Evolutionary conservation across 2,329 filamentous ascomycete genomes (phyloP), one percentile per base, ranked within the genome.

Genomic region (Aspergillus luchuensis): DNA sequence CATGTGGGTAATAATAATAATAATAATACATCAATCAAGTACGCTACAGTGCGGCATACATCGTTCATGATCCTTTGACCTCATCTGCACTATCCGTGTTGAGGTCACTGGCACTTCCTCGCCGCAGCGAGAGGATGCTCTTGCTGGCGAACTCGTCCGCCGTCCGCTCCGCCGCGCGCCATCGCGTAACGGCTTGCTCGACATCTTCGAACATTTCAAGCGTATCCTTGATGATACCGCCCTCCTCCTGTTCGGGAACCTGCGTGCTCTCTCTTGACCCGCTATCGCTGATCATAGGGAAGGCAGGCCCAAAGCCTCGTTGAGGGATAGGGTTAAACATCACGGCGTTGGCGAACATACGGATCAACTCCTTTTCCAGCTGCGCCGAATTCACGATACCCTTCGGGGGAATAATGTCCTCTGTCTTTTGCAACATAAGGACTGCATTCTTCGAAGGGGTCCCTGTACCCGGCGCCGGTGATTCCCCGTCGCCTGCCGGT

Each of bases 261-360:
- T 86, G 79, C 1, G 82, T 72, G 58, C 71, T 73, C 61, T 71
- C 72, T 30, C 68, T 67, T 21, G 70, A 73, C 28, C 69, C 74
- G 58, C 67, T 70, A 74, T 67, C 83, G 72, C 66, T 81, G 74
- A 62, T 81, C 81, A 73, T 76, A 53, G 67, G 75, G 65, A 92
- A 90, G 0, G 82, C 79, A 2, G 83, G 80, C 0, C 89, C 89
- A 8, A 89, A 87, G 0, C 90, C 89, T 25, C 89, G 85, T 66
- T 90, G 82, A 0, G 89, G 88, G 63, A 96, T 91, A 0, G 91
- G 88, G 69, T 98, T 98, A 81, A 97, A 99, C 95, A 99, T 98
- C 76, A 97, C 90, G 17, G 95, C 94, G 71, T 98, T 98, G 67
- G 92, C 92, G 75, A 98, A 97, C 91, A 98, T 97, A 69, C 96